A percentile compares a stretch with the other conserved stretches of the same genome.
Evolutionary conservation across 2,329 filamentous ascomycete species (phyloP).

Genomic region (Hypoxylon sp.): DNA sequence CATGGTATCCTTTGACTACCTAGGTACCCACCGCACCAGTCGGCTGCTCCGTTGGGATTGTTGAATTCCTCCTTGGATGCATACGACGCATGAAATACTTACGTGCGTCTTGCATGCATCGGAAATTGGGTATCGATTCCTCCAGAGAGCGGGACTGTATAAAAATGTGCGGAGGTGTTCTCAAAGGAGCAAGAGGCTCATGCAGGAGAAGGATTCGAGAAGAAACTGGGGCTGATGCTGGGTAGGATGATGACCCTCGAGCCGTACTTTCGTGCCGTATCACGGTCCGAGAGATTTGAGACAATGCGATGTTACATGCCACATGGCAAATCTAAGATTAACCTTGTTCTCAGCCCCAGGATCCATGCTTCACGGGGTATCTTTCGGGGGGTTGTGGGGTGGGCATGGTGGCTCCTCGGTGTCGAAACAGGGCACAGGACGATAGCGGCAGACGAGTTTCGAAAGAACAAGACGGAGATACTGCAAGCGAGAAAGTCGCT

Average conservation of each 20-base stretch:
- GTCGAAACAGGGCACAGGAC: not conserved
- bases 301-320: not conserved
- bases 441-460: not conserved
- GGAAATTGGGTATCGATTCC: not conserved
- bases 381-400: not conserved
- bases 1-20: not conserved
- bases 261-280: not conserved
- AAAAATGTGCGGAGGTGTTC: not conserved
- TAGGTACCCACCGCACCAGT: not conserved
- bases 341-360: constrained; percentile 6
- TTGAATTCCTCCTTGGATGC: not conserved
- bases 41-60: too few species aligned
- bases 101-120: too few species aligned
- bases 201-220: constrained; percentile 7
- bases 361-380: constrained; percentile 2
- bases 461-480: not conserved
- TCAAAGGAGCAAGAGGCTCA: not conserved
- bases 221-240: not conserved
- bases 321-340: constrained; percentile 10
- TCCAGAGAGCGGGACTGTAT: not conserved
- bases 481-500: not conserved
- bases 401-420: not conserved
- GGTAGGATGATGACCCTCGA: constrained; percentile 2
- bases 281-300: not conserved
- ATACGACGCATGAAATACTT: too few species aligned